Conservation (phyloP, 1,284 basidiomycete species). For the Cystobasidium pallidum region DNA sequence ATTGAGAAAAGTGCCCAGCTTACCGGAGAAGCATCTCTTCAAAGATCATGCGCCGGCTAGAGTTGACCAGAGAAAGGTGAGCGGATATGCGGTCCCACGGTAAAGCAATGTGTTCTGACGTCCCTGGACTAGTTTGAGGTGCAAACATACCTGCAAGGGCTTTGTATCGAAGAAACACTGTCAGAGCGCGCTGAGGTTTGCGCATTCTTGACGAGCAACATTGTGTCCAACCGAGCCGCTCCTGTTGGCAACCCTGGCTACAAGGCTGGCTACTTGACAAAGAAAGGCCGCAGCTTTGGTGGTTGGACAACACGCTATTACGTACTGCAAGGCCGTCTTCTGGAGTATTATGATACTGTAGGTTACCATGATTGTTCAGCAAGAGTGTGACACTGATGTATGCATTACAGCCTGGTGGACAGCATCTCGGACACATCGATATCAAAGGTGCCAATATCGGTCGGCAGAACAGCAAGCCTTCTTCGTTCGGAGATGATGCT, state of each 20-base stretch:
- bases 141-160: conserved; percentile 83
- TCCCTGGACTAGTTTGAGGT: conserved; percentile 66
- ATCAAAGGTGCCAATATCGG: conserved; percentile 87
- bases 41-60: conserved; percentile 95
- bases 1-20: conserved; percentile 70
- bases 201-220: conserved; percentile 87
- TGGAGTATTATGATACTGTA: conserved; percentile 94
- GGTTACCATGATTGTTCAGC: conserved; percentile 57
- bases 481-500: conserved; percentile 72
- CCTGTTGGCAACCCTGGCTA: conserved; percentile 60
- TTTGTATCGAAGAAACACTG: conserved; percentile 69
- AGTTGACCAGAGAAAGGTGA: conserved; percentile 88
- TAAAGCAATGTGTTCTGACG: conserved; percentile 33
- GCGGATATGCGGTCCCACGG: conserved; percentile 51
- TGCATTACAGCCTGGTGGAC: conserved; percentile 73
- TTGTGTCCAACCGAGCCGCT: conserved; percentile 71
- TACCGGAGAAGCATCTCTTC: conserved; percentile 92
- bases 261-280: conserved; percentile 95
- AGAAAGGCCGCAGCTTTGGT: conserved; percentile 94
- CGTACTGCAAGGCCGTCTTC: conserved; percentile 78
- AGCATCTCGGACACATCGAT: conserved; percentile 82
- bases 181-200: conserved; percentile 88
- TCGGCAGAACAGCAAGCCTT: conserved; percentile 60
- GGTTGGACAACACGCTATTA: conserved; percentile 93
- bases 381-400: not conserved